Evolutionary conservation across 495 filamentous ascomycete species (phyloP).

Genomic region (Lindgomyces ingoldianus): DNA sequence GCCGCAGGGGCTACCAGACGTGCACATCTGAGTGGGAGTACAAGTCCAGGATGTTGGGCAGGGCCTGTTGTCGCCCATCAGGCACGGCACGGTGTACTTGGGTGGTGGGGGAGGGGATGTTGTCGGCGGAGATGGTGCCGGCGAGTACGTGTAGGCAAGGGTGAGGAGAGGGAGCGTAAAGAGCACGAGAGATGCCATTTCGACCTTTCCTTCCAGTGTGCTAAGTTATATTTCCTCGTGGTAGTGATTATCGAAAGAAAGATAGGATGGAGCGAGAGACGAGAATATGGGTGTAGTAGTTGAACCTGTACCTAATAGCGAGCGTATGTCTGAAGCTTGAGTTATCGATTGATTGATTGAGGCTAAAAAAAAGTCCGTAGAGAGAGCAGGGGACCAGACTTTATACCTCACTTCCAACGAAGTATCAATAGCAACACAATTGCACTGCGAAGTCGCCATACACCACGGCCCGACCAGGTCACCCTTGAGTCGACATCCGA

Average conservation of each 20-base stretch:
- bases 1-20: slow-evolving; percentile 3
- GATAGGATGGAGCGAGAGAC: background rate
- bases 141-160: background rate
- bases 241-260: background rate
- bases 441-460: no score
- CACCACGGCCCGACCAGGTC: no score
- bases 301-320: no score
- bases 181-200: background rate
- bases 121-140: background rate
- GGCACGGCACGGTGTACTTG: slow-evolving; percentile 19
- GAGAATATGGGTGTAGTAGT: background rate
- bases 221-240: background rate
- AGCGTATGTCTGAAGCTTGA: background rate
- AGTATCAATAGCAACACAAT: background rate
- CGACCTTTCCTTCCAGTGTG: background rate
- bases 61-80: slow-evolving; percentile 11
- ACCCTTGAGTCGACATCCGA: no score
- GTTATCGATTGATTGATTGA: background rate
- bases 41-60: slow-evolving; percentile 17
- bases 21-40: slow-evolving; percentile 14
- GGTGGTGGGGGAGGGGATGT: slow-evolving; percentile 4
- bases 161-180: background rate
- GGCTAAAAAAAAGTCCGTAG: background rate
- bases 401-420: background rate
- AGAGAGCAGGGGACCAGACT: background rate